A percentile compares a stretch with the other conserved stretches of the same genome.
phyloP scores from a whole-genome alignment of 2,329 filamentous ascomycete genomes.

The Stagonosporopsis rhizophila region DNA sequence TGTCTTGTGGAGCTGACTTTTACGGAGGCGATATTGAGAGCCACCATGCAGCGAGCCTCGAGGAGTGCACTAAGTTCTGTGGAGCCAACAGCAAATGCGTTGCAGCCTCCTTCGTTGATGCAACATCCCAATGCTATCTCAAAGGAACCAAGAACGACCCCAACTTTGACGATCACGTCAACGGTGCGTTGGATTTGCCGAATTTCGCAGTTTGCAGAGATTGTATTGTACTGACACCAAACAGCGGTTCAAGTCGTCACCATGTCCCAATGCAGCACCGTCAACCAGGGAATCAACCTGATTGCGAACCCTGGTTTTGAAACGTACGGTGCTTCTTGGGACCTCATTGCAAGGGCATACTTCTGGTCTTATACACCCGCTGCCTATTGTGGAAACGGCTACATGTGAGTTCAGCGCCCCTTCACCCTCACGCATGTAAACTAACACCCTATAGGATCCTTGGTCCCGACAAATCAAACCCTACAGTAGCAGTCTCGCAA shows the following conservation, averaged over 20 bases:
- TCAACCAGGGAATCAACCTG: no score
- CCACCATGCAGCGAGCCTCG: background rate
- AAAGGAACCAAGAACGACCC: conserved; percentile 2
- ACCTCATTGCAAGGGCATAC: no score
- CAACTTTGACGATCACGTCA: background rate
- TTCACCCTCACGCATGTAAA: no score
- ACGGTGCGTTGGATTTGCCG: background rate
- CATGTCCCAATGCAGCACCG: no score
- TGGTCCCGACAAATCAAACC: background rate
- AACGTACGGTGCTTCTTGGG: no score
- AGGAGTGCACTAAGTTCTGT: conserved; percentile 2
- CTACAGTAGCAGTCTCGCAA: background rate
- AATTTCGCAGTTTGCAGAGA: no score
- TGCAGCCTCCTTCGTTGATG: background rate
- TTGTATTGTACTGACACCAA: no score
- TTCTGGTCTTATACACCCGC: no score
- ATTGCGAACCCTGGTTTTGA: no score
- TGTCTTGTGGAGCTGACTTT: background rate
- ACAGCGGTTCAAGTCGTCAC: no score
- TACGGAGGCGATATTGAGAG: conserved; percentile 4
- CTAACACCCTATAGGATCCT: background rate
- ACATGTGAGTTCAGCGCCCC: no score
- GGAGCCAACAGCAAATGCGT: background rate
- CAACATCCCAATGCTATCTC: conserved; percentile 3
- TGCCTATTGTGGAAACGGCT: no score